These are phyloP conservation scores for Sphaerosporella brunnea DNA, from an alignment of 495 filamentous ascomycete species.

Conservation along the genomic window DNA sequence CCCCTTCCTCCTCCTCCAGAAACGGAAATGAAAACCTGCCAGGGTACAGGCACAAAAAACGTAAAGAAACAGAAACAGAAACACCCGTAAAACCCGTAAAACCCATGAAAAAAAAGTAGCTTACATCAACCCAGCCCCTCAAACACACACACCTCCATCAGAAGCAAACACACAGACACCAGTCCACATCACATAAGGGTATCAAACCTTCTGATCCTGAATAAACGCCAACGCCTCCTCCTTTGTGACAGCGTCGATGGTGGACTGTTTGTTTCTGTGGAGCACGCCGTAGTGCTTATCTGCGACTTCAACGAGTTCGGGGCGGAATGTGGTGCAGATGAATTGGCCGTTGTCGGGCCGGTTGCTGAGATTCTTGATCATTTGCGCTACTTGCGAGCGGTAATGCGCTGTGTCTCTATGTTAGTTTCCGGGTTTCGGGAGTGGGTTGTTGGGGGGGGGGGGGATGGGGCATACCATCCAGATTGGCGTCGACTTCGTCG, in stretches of 20 bases:
- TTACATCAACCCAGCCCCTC: no score
- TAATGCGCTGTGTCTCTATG: constrained; percentile 42
- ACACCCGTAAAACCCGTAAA: no score
- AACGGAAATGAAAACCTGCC: no score
- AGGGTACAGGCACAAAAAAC: no score
- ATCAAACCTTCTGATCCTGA: constrained; percentile 39
- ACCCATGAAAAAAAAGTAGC: no score
- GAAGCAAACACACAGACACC: no score
- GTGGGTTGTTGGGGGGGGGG: not conserved
- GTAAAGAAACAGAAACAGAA: no score
- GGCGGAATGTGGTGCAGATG: constrained; percentile 84
- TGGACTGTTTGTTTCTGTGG: constrained; percentile 82
- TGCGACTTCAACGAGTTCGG: constrained; percentile 86
- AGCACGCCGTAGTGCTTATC: constrained; percentile 96
- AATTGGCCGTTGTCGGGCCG: constrained; percentile 32
- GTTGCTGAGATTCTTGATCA: constrained; percentile 59
- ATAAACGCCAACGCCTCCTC: constrained; percentile 88
- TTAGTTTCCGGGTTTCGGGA: constrained; percentile 7
- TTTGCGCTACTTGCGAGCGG: constrained; percentile 76
- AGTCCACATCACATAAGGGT: no score
- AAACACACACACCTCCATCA: no score
- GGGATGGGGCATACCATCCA: constrained; percentile 45
- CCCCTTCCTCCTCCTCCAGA: no score
- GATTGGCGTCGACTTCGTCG: constrained; percentile 96
- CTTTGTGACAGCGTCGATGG: constrained; percentile 69